Percentiles rank a stretch among this genome's conserved stretches.
Conservation (phyloP, 202 grass and related monocot genomes). For the Elaeis oleifera region DNA sequence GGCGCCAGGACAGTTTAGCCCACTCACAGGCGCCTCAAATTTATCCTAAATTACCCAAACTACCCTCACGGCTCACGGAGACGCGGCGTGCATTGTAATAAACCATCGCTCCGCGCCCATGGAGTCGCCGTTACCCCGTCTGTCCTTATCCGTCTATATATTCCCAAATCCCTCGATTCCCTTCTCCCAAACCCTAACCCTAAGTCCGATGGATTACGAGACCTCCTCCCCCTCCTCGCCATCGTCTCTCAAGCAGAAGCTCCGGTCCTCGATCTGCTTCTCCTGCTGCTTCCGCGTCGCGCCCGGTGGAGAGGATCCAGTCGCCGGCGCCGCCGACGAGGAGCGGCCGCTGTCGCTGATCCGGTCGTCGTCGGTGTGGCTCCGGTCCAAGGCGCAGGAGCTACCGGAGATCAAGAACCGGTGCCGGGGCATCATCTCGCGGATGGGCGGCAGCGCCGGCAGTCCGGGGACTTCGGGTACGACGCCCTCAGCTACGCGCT, state of each 20-base stretch:
- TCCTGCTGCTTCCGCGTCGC: slow-evolving; percentile 24
- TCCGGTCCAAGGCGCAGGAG: slow-evolving; percentile 18
- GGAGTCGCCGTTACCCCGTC: too few relatives aligned
- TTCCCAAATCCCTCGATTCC: not conserved
- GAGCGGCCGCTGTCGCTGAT: slow-evolving; percentile 4
- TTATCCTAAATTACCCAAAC: slow-evolving; percentile 5
- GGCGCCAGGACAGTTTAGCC: too few relatives aligned
- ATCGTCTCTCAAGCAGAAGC: slow-evolving; percentile 17
- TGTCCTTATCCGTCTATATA: slow-evolving; percentile 28
- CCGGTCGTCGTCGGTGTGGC: slow-evolving; percentile 25
- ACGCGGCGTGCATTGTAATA: not conserved
- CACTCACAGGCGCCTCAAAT: too few relatives aligned
- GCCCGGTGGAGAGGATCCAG: not conserved
- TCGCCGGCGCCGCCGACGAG: not conserved
- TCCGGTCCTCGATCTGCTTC: slow-evolving; percentile 26
- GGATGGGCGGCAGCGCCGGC: not conserved
- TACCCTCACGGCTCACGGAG: slow-evolving; percentile 13
- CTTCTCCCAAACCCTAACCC: too few relatives aligned
- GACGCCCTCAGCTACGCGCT: slow-evolving; percentile 37
- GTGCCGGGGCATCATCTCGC: slow-evolving; percentile 1
- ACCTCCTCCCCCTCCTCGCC: slow-evolving; percentile 8
- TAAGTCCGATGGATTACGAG: slow-evolving; percentile 17
- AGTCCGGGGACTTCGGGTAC: slow-evolving; percentile 20
- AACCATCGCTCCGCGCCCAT: too few relatives aligned
- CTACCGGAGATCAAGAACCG: slow-evolving; percentile 20